These are phyloP conservation scores for Phylloporus sp. DNA, from an alignment of 768 basidiomycete genomes.

Conservation along the genomic window DNA sequence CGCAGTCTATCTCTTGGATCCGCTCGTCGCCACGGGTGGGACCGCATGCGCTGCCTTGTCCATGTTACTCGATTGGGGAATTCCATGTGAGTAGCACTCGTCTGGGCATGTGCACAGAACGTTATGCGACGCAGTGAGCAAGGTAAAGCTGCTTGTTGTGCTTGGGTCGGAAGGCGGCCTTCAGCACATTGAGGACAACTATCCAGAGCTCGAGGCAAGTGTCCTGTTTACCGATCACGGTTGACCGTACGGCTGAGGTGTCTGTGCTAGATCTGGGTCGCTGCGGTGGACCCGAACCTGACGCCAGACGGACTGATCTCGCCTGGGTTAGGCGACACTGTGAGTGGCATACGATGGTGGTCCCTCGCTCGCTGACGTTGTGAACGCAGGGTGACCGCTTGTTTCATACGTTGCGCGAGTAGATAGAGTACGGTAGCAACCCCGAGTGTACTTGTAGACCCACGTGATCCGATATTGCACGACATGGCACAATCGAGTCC, in stretches of 20 bases:
- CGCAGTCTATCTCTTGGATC: conserved; percentile 83
- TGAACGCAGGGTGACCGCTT: conserved; percentile 70
- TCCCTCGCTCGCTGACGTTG: background rate
- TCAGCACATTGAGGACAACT: conserved; percentile 53
- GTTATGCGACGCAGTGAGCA: conserved; percentile 40
- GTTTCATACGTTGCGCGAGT: conserved; percentile 63
- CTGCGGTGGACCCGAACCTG: conserved; percentile 69
- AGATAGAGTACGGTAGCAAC: background rate
- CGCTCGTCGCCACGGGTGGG: conserved; percentile 90
- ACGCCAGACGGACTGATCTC: conserved; percentile 73
- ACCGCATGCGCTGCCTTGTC: conserved; percentile 82
- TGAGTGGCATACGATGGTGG: conserved; percentile 34
- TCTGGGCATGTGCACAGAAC: background rate
- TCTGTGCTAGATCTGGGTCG: conserved; percentile 70
- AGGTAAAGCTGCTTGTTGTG: conserved; percentile 78
- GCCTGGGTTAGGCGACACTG: conserved; percentile 91
- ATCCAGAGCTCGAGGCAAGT: conserved; percentile 76
- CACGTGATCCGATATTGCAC: conserved; percentile 31
- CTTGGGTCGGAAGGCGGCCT: conserved; percentile 77
- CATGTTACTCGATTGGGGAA: conserved; percentile 85
- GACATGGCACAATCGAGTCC: conserved; percentile 30
- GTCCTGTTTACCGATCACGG: background rate
- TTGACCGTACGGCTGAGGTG: background rate
- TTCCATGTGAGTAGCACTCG: conserved; percentile 45
- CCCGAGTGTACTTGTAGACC: background rate